Evolutionary conservation across 2,329 filamentous ascomycete genomes (phyloP), one percentile per base, ranked within the genome.

Genomic region (Pezizomycotina sp.): DNA sequence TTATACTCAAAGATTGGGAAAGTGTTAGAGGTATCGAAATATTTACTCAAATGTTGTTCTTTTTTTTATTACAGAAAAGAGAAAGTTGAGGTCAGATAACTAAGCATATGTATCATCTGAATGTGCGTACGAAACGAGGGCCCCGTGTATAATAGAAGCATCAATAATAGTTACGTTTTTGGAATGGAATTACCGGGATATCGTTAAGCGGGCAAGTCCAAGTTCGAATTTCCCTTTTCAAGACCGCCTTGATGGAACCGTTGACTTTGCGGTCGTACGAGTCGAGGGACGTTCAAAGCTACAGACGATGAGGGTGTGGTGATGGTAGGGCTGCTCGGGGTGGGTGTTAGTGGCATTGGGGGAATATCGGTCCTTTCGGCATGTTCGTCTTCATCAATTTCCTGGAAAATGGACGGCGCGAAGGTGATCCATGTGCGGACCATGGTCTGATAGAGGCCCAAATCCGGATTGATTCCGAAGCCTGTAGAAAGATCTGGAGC

Each of bases 381-480:
- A 24, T 36, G 38, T n/a, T 47, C 45, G 13, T 46, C 45, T 12
- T 46, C 45, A 12, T 47, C 46, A 19, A 47, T 22, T 18, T 50
- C 48, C 2, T 48, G 48, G 31, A 52, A 52, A 19, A 52, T 50
- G 6, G 36, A 21, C 5, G 50, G 44, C 13, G 46, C 49, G 25
- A 50, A 38, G 6, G 40, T 43, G 24, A 52, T 51, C 48, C 48
- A 52, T 4, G 43, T 42, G 23, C 48, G 49, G 6, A 52, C 50
- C 48, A 52, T 51, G 19, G 47, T 48, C 31, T 52, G 50, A 31
- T 51, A 52, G 28, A 50, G 38, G 2, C 50, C 50, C 20, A 52
- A 43, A 30, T 52, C 48, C 4, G 48, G 49, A 19, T 43, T 49
- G 27, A 52, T 44, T 8, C 50, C 48, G 27, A 50, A 33, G 8